Percentiles rank a stretch among this genome's conserved stretches.
phyloP scores from a whole-genome alignment of 805 yeast species.

The Sugiyamaella boreocaroliniensis region DNA sequence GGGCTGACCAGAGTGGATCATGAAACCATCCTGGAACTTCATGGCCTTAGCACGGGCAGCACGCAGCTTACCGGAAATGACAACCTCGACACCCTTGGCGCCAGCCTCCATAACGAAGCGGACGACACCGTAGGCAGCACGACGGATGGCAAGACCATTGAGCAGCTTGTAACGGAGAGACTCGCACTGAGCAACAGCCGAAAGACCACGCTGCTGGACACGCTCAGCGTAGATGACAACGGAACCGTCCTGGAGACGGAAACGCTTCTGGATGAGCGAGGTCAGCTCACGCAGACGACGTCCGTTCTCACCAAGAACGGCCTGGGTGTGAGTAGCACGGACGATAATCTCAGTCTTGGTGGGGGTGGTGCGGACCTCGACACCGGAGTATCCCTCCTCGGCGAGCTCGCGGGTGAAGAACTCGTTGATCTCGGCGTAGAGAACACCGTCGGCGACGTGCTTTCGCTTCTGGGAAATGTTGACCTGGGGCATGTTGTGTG shows the following conservation, averaged over 20 bases:
- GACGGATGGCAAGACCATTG: constrained; percentile 98
- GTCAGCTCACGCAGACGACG: constrained; percentile 99
- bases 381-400: constrained; percentile 99
- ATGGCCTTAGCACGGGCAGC: constrained; percentile 99
- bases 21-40: constrained; percentile 99
- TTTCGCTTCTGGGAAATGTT: constrained; percentile 95
- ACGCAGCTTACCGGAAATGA: constrained; percentile 98
- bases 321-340: constrained; percentile 98
- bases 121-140: constrained; percentile 99
- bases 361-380: constrained; percentile 98
- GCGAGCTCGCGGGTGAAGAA: constrained; percentile 99
- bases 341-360: constrained; percentile 96
- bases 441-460: constrained; percentile 99
- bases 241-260: constrained; percentile 90
- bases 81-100: constrained; percentile 99
- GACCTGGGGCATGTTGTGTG: constrained; percentile 28
- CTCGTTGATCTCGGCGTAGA: constrained; percentile 99
- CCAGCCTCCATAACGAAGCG: constrained; percentile 99
- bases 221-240: constrained; percentile 96
- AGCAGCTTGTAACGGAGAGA: constrained; percentile 96
- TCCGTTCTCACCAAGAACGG: constrained; percentile 99
- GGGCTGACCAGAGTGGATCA: constrained; percentile 99
- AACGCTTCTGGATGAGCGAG: constrained; percentile 96
- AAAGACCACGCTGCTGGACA: constrained; percentile 98
- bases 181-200: constrained; percentile 99